Conservation (phyloP, 441 rosid species). For the Bruguiera hainesii region DNA sequence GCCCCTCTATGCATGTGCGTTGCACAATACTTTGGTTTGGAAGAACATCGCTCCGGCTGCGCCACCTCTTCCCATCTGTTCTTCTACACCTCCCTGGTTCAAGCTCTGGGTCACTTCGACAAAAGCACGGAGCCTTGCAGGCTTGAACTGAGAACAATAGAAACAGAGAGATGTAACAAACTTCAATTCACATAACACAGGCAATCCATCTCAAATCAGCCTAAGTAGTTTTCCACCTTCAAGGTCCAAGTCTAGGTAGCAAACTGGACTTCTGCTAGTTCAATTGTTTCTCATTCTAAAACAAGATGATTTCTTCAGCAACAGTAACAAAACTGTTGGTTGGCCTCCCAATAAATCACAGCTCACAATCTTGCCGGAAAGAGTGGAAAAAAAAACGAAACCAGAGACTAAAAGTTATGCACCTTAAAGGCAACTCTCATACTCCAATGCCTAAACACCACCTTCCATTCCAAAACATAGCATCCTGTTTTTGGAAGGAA, state of each 20-base stretch:
- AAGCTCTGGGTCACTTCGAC: conserved; percentile 32
- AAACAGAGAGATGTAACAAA: conserved; percentile 1
- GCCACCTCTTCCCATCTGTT: conserved; percentile 84
- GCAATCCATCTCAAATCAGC: neutral
- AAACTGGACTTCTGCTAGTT: no score
- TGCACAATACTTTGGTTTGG: conserved; percentile 54
- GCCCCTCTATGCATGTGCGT: conserved; percentile 74
- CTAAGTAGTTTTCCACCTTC: neutral
- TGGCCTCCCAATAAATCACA: neutral
- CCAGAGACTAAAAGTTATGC: neutral
- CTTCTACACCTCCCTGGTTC: conserved; percentile 65
- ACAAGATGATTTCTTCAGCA: conserved; percentile 1
- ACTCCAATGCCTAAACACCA: neutral
- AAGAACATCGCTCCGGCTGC: conserved; percentile 51
- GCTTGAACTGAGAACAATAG: conserved; percentile 26
- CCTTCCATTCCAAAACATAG: neutral
- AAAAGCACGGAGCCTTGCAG: conserved; percentile 22
- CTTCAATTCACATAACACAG: neutral
- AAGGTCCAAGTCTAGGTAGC: no score
- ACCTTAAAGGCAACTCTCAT: neutral
- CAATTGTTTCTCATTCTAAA: neutral
- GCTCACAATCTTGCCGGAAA: no score
- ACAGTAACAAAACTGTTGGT: conserved; percentile 2
- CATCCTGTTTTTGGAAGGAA: neutral
- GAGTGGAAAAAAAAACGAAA: neutral